These are phyloP conservation scores for Penicillium ochrochloron DNA, from an alignment of 495 filamentous ascomycete genomes.

Conservation along the genomic window DNA sequence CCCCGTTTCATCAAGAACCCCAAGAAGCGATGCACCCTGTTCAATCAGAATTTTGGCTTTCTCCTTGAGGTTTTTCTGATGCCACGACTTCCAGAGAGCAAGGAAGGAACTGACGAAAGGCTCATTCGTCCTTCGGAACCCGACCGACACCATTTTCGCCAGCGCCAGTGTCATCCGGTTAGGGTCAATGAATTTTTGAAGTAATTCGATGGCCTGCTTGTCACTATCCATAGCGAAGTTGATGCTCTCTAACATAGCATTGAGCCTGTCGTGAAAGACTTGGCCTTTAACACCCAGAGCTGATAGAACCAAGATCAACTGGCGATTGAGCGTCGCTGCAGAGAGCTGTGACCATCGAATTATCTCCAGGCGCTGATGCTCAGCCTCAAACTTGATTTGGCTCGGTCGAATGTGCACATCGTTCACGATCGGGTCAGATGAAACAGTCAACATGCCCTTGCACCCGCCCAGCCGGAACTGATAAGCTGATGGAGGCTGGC, in stretches of 20 bases:
- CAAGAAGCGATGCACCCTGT: constrained; percentile 84
- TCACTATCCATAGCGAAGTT: constrained; percentile 69
- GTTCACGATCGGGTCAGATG: constrained; percentile 58
- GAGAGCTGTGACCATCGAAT: constrained; percentile 78
- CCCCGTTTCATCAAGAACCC: constrained; percentile 82
- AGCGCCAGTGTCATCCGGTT: constrained; percentile 78
- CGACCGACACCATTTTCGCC: constrained; percentile 73
- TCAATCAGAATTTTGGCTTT: constrained; percentile 86
- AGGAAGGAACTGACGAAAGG: constrained; percentile 82
- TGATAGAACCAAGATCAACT: constrained; percentile 84
- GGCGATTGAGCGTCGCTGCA: constrained; percentile 80
- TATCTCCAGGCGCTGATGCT: constrained; percentile 76
- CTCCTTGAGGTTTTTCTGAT: constrained; percentile 84
- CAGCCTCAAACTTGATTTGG: constrained; percentile 84
- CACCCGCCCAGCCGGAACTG: constrained; percentile 92
- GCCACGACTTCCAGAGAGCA: constrained; percentile 79
- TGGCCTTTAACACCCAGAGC: constrained; percentile 71
- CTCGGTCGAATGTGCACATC: constrained; percentile 79
- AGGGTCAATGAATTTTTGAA: constrained; percentile 79
- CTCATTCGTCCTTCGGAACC: constrained; percentile 76
- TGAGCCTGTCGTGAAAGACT: constrained; percentile 70
- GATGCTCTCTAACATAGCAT: constrained; percentile 64
- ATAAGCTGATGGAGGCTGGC: constrained; percentile 72
- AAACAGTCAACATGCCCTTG: constrained; percentile 85
- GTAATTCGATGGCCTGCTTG: constrained; percentile 61